Conservation (phyloP, 257 asterid species). For the Capsicum pubescens region DNA sequence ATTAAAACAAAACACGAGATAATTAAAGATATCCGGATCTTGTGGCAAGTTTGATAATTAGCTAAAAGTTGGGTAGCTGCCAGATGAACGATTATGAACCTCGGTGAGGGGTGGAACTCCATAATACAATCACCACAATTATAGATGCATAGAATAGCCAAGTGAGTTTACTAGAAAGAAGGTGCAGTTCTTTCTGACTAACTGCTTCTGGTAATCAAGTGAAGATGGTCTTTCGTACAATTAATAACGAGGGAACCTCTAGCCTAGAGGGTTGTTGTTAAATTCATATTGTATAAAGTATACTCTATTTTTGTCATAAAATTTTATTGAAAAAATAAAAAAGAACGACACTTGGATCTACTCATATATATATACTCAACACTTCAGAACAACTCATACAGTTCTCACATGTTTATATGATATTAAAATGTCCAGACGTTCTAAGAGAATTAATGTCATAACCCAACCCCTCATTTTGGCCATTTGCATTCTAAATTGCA, state of each 20-base stretch:
- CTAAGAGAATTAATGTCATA: background rate
- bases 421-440: background rate
- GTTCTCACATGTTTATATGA: background rate
- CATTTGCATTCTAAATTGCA: background rate
- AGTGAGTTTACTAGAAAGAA: constrained; percentile 9
- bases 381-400: constrained; percentile 14
- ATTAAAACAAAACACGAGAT: background rate
- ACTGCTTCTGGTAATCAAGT: background rate
- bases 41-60: constrained; percentile 9
- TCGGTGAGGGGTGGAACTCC: background rate
- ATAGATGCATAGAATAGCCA: background rate
- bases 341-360: background rate
- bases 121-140: background rate
- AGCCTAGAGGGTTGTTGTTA: background rate
- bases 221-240: background rate
- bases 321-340: background rate
- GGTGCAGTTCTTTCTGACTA: background rate
- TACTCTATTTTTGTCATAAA: background rate
- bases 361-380: background rate
- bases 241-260: constrained; percentile 3
- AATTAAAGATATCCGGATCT: constrained; percentile 4
- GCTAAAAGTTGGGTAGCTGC: constrained; percentile 4
- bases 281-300: constrained; percentile 14
- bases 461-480: background rate
- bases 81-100: constrained; percentile 21